phyloP scores from a whole-genome alignment of 805 yeast genomes.

The Cyberlindnera mississippiensis region DNA sequence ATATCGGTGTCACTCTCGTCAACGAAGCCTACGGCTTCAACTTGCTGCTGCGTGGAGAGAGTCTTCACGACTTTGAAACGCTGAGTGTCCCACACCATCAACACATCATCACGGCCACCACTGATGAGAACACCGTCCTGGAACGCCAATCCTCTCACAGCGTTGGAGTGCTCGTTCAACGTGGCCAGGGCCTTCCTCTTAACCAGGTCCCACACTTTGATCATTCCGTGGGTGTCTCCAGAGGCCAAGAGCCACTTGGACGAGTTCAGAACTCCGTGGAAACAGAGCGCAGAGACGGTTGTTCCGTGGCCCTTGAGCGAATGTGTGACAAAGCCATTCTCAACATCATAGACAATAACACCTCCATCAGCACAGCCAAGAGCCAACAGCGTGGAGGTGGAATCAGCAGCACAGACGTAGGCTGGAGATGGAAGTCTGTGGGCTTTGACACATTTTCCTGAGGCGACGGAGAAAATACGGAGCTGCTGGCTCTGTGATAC shows the following conservation, averaged over 20 bases:
- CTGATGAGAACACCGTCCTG: constrained; percentile 57
- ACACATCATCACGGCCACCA: constrained; percentile 88
- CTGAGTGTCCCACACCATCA: constrained; percentile 52
- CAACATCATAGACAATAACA: constrained; percentile 88
- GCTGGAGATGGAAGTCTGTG: constrained; percentile 75
- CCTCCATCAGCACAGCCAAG: constrained; percentile 95
- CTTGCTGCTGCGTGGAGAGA: constrained; percentile 67
- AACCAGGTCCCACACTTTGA: constrained; percentile 61
- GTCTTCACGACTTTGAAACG: constrained; percentile 58
- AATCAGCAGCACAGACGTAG: constrained; percentile 70
- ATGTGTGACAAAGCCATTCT: constrained; percentile 84
- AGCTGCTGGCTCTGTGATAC: constrained; percentile 83
- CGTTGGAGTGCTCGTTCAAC: constrained; percentile 71
- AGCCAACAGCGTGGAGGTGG: constrained; percentile 81
- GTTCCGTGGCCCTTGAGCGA: constrained; percentile 92
- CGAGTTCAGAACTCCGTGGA: constrained; percentile 69
- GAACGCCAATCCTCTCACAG: constrained; percentile 83
- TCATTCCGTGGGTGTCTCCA: constrained; percentile 56
- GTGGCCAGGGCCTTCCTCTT: constrained; percentile 65
- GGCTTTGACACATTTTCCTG: constrained; percentile 40
- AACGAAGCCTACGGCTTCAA: constrained; percentile 66
- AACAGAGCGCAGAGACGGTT: constrained; percentile 70
- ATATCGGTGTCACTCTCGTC: constrained; percentile 52
- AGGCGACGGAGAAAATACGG: constrained; percentile 47
- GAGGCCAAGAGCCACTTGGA: constrained; percentile 75